phyloP scores from a whole-genome alignment of 2,329 filamentous ascomycete species.

The Stachybotrys chartarum region DNA sequence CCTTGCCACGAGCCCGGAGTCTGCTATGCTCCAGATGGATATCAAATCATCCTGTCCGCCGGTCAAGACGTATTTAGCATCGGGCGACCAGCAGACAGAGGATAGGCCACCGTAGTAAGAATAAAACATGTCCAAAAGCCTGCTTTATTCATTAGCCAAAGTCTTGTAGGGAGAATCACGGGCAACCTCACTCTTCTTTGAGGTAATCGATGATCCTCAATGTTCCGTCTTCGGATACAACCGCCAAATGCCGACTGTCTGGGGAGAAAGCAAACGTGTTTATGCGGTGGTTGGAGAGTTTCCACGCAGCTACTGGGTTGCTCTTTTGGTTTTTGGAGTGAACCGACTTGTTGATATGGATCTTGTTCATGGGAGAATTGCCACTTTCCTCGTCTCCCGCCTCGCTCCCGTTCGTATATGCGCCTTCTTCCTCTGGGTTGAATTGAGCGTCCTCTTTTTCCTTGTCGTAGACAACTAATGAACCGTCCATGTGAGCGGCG shows the following conservation, averaged over 20 bases:
- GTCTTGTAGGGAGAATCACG: background rate
- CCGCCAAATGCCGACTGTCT: conserved; percentile 76
- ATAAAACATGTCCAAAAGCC: conserved; percentile 77
- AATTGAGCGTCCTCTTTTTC: conserved; percentile 87
- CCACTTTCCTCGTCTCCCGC: conserved; percentile 26
- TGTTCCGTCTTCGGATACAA: conserved; percentile 86
- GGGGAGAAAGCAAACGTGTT: conserved; percentile 91
- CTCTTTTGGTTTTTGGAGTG: conserved; percentile 88
- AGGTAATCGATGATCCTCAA: conserved; percentile 88
- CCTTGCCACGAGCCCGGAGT: conserved; percentile 77
- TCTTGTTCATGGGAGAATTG: conserved; percentile 30
- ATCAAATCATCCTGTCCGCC: conserved; percentile 95
- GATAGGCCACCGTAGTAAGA: conserved; percentile 91
- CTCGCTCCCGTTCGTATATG: conserved; percentile 61
- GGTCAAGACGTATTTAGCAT: conserved; percentile 91
- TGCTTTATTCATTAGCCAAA: conserved; percentile 28
- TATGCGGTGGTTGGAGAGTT: conserved; percentile 81
- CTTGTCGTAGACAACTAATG: conserved; percentile 91
- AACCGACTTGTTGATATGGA: conserved; percentile 83
- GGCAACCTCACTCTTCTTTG: conserved; percentile 64
- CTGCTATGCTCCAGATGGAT: conserved; percentile 87
- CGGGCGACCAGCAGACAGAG: conserved; percentile 95
- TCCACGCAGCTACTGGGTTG: conserved; percentile 91
- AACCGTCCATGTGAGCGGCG: conserved; percentile 86
- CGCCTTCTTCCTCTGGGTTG: conserved; percentile 55